A percentile compares a stretch with the other conserved stretches of the same genome.
phyloP scores from a whole-genome alignment of 495 filamentous ascomycete genomes.

The Aspergillus diversus region DNA sequence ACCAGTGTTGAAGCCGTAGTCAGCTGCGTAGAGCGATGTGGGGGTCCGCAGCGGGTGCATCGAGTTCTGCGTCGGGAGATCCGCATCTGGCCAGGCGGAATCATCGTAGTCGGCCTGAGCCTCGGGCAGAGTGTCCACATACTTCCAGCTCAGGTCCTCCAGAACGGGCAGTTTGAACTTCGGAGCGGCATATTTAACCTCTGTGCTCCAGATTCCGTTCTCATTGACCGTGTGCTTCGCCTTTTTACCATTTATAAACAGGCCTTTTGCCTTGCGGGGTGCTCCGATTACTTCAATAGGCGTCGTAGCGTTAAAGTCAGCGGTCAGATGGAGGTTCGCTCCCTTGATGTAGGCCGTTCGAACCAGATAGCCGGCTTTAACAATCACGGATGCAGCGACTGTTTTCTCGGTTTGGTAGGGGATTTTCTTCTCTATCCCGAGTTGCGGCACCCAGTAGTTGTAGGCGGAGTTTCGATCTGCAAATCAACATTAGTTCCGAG shows the following conservation, averaged over 20 bases:
- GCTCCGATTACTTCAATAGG: constrained; percentile 68
- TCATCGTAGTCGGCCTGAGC: constrained; percentile 67
- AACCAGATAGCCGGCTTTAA: constrained; percentile 77
- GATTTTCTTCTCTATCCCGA: constrained; percentile 37
- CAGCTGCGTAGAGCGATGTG: constrained; percentile 65
- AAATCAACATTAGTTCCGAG: constrained; percentile 4
- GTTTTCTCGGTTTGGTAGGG: constrained; percentile 44
- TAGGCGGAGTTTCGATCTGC: constrained; percentile 72
- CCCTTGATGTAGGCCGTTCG: constrained; percentile 60
- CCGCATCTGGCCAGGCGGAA: constrained; percentile 62
- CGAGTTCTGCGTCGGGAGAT: constrained; percentile 62
- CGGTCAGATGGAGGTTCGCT: constrained; percentile 59
- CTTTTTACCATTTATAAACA: constrained; percentile 63
- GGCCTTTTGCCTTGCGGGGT: constrained; percentile 47
- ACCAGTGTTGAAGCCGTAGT: constrained; percentile 78
- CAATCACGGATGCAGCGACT: constrained; percentile 58
- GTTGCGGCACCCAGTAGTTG: constrained; percentile 71
- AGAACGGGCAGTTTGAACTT: constrained; percentile 58
- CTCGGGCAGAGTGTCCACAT: constrained; percentile 72
- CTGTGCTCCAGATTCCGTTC: constrained; percentile 57
- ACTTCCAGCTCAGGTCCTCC: constrained; percentile 65
- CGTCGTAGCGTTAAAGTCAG: constrained; percentile 73
- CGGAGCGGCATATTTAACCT: constrained; percentile 56
- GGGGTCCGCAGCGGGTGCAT: constrained; percentile 60
- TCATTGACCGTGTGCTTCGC: constrained; percentile 43